Base-by-base conservation (phyloP, 2,329 filamentous ascomycete genomes). In the Exophiala alcalophila region DNA sequence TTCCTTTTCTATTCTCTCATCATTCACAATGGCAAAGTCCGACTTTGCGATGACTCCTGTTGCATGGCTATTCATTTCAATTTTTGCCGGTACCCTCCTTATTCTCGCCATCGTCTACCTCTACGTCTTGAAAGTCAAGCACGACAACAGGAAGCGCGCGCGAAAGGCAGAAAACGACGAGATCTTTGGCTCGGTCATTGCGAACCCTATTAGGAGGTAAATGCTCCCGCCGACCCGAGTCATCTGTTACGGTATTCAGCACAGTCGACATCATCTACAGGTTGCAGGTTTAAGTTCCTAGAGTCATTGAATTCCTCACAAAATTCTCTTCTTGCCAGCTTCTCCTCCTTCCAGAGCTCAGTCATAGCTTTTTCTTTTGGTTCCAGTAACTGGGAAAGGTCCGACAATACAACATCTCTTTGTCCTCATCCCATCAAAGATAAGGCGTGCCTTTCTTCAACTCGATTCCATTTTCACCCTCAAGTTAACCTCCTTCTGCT, bases 21-120 rank as follows among this genome's bases (percentile, higher is more conserved):
- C n/a, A 15, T 12, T 30, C 19, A 16, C 25, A 30, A 49, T 49
- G 45, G 21, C 42, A 2, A 6, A 28, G 19, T 44, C 41, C 12
- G 23, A 34, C 21, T 16, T 30, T 25, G 34, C 19, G n/a, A 51
- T 51, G 44, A 36, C 44, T 5, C 40, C 44, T 8, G 19, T 51
- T 21, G 48, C 44, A 4, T 52, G 49, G 49, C 33, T 44, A 16
- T 35, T 46, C 20, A 35, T 52, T 12, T 36, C 45, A 7, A 39
- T 52, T 3, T 49, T 52, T n/a, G 35, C 49, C 14, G 40, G 32
- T 10, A 30, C 47, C 28, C 25, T 52, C 8, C 28, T 49, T 5
- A 49, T 52, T 23, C 31, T 52, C 15, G 34, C 34, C 26, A 24
- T 49, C n/a, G 34, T 49, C 25, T 44, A 49, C 33, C 45, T 49